These are phyloP conservation scores for Glebionis coronaria DNA, from an alignment of 129 eudicot genomes.

Conservation along the genomic window DNA sequence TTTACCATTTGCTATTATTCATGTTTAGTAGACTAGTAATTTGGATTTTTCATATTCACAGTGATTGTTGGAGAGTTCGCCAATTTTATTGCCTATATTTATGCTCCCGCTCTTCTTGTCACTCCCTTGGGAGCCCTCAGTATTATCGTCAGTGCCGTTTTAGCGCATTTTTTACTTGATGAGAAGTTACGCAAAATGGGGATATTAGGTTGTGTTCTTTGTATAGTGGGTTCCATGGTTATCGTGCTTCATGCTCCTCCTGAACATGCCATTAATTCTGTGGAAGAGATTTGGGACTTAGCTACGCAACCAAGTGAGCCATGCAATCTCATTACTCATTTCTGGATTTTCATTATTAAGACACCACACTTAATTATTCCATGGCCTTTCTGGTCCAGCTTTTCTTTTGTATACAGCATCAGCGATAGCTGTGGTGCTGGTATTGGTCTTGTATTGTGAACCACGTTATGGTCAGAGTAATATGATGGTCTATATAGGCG, in stretches of 20 bases:
- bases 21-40: too few species aligned
- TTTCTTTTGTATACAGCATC: constrained; percentile 84
- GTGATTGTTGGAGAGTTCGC: constrained; percentile 92
- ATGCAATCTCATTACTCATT: constrained; percentile 18
- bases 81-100: constrained; percentile 85
- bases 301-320: constrained; percentile 81
- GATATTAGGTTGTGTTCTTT: constrained; percentile 72
- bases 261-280: constrained; percentile 67
- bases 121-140: constrained; percentile 94
- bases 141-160: constrained; percentile 84
- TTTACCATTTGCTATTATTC: too few species aligned
- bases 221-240: constrained; percentile 76
- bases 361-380: not conserved
- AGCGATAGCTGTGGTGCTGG: constrained; percentile 69
- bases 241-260: constrained; percentile 94
- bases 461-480: constrained; percentile 86
- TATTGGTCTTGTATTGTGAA: constrained; percentile 75
- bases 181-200: constrained; percentile 76
- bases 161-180: constrained; percentile 77
- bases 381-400: constrained; percentile 46
- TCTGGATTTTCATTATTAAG: not conserved
- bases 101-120: constrained; percentile 94
- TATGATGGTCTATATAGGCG: constrained; percentile 85
- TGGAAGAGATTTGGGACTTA: constrained; percentile 82
- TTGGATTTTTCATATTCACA: too few species aligned